Evolutionary conservation across 805 yeast genomes (phyloP).

Genomic region (Sporopachydermia lactativora): DNA sequence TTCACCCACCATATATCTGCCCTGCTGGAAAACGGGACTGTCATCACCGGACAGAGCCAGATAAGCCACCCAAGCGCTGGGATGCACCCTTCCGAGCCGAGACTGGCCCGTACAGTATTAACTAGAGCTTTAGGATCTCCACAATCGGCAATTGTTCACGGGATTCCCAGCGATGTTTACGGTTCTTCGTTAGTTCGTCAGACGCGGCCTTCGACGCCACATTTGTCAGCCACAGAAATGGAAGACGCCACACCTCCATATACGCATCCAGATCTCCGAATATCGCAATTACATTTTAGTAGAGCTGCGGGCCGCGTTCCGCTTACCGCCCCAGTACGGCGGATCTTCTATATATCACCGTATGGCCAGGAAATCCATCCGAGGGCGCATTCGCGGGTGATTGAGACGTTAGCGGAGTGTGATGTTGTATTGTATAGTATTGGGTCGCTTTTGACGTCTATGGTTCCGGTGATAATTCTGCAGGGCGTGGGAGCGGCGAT

Average conservation of each 20-base stretch:
- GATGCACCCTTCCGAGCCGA: conserved; percentile 13
- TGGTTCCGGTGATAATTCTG: conserved; percentile 61
- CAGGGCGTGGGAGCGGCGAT: conserved; percentile 63
- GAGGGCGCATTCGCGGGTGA: conserved; percentile 47
- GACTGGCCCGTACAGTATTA: background rate
- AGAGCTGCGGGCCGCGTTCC: conserved; percentile 34
- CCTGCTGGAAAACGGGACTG: conserved; percentile 45
- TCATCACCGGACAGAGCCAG: conserved; percentile 84
- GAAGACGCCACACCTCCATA: conserved; percentile 57
- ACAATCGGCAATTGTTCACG: background rate
- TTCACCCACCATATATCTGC: conserved; percentile 84
- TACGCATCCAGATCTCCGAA: conserved; percentile 63
- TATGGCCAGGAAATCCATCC: conserved; percentile 83
- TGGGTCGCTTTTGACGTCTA: conserved; percentile 83
- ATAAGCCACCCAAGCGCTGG: conserved; percentile 86
- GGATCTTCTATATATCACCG: conserved; percentile 72
- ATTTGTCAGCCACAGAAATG: conserved; percentile 15
- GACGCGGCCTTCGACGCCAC: conserved; percentile 7
- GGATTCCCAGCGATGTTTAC: background rate
- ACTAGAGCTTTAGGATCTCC: background rate
- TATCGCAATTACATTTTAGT: conserved; percentile 60
- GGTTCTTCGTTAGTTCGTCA: background rate
- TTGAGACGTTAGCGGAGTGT: conserved; percentile 32
- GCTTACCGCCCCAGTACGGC: conserved; percentile 55
- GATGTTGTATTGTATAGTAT: conserved; percentile 59